Conservation (phyloP, 2,329 filamentous ascomycete genomes). For the Saccharata proteae region DNA sequence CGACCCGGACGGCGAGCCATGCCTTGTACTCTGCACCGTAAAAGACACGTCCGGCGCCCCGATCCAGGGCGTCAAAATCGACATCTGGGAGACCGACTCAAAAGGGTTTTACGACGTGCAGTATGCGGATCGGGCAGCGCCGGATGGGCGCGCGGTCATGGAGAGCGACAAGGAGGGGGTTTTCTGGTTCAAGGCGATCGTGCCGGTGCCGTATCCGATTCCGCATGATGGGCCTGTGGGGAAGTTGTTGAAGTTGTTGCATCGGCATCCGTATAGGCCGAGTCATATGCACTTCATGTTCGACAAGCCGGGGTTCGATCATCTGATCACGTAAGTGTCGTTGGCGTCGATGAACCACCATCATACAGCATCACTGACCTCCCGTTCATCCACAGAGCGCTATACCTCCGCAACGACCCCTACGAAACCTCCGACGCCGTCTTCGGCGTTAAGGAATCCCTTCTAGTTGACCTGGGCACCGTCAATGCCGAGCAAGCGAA, state of each 20-base stretch:
- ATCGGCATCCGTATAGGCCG: conserved; percentile 67
- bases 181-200: conserved; percentile 79
- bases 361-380: not conserved
- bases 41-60: conserved; percentile 52
- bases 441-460: conserved; percentile 73
- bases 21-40: conserved; percentile 63
- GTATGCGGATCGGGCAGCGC: conserved; percentile 45
- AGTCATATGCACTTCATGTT: conserved; percentile 87
- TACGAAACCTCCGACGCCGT: conserved; percentile 78
- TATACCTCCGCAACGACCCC: conserved; percentile 66
- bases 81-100: conserved; percentile 77
- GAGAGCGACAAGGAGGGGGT: conserved; percentile 55
- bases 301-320: conserved; percentile 64
- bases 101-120: conserved; percentile 77
- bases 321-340: conserved; percentile 62
- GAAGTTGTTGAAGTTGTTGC: conserved; percentile 50
- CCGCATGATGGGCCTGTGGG: conserved; percentile 70
- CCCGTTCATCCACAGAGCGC: conserved; percentile 40
- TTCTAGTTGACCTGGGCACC: conserved; percentile 54
- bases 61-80: conserved; percentile 55
- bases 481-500: conserved; percentile 42
- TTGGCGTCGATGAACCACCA: conserved; percentile 1
- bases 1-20: conserved; percentile 55
- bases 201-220: conserved; percentile 76
- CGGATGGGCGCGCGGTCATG: conserved; percentile 64